A percentile compares a stretch with the other conserved stretches of the same genome.
Conservation (phyloP, 2,329 filamentous ascomycete species). For the Pseudogymnoascus sp. region DNA sequence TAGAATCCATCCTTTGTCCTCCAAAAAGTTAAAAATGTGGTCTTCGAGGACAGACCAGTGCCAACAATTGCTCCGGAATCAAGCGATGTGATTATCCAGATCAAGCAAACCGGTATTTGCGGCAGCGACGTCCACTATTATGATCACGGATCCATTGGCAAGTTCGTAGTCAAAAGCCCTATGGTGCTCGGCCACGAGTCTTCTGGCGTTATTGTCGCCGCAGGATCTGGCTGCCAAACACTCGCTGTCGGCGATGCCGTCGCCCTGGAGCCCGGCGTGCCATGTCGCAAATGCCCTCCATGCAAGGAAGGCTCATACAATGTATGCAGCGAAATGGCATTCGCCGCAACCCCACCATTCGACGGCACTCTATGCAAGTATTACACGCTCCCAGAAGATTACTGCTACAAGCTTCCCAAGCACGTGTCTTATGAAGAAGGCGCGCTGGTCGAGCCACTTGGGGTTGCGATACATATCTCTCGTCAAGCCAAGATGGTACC, state of each 20-base stretch:
- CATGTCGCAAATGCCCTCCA: conserved; percentile 29
- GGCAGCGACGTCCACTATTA: conserved; percentile 38
- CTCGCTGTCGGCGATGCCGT: conserved; percentile 45
- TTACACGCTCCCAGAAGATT: conserved; percentile 39
- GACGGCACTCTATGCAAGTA: conserved; percentile 42
- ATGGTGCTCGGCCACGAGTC: conserved; percentile 52
- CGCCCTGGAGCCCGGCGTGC: conserved; percentile 30
- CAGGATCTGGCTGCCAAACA: conserved; percentile 37
- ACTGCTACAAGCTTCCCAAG: conserved; percentile 37
- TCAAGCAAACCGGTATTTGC: conserved; percentile 40
- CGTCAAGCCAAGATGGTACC: conserved; percentile 41
- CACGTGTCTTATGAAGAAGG: conserved; percentile 41
- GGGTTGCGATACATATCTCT: conserved; percentile 49
- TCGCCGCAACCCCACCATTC: conserved; percentile 41
- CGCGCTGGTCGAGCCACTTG: conserved; percentile 43
- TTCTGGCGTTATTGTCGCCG: conserved; percentile 43
- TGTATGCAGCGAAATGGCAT: conserved; percentile 35
- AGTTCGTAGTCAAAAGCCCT: conserved; percentile 52
- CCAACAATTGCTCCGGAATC: conserved; percentile 24
- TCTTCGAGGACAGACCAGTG: conserved; percentile 35
- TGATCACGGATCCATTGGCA: conserved; percentile 64
- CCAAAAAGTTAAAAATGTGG: conserved; percentile 34
- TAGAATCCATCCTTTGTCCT: conserved; percentile 41
- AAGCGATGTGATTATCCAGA: conserved; percentile 35
- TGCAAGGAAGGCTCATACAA: conserved; percentile 36